Evolutionary conservation across 1,284 basidiomycete genomes (phyloP), one percentile per base, ranked within the genome.

Genomic region (Kwoniella shivajii): DNA sequence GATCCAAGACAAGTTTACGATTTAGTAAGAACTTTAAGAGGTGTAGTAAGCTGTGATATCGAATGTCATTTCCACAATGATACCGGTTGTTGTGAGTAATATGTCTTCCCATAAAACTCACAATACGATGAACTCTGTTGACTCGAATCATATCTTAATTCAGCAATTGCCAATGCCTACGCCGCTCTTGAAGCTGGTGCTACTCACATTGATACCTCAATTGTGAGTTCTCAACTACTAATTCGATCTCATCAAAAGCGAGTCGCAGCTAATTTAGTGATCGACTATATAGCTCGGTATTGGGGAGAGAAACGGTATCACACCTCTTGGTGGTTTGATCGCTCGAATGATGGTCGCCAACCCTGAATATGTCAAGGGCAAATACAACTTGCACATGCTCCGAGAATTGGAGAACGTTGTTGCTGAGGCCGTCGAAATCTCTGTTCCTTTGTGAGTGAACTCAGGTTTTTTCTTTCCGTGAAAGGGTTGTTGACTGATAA

Each of bases 31-130:
- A 99, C 96, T 9, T 84, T 99, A 39, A 84, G 96, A 62, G 92
- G 96, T 58, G 96, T 99, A 53, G 93, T 97, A 61, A 85, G 84
- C 58, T 96, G 94, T 76, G 93, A 99, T 77, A 99, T 99, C 67
- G 96, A 99, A 80, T 88, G 94, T 61, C 96, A 99, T 80, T 85
- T 99, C 74, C 96, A 99, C 83, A 98, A 99, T 77, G 96, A 99
- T 80, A 99, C 96, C 46, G 84, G 84, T 38, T 85, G 84, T 68
- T 92, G 90, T 76, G 88, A 88, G 90, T 71, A 37, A 81, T 72
- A 16, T 16, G 26, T 37, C 36, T 49, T 36, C 24, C 22, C 24
- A 24, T 45, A 55, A 48, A 33, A 33, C 46, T 63, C n/a, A 65
- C 49, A 39, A 57, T 48, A 34, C 29, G 50, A n/a, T 27, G 42